Conservation (phyloP, 441 rosid species). For the Flueggea neowawraea region DNA sequence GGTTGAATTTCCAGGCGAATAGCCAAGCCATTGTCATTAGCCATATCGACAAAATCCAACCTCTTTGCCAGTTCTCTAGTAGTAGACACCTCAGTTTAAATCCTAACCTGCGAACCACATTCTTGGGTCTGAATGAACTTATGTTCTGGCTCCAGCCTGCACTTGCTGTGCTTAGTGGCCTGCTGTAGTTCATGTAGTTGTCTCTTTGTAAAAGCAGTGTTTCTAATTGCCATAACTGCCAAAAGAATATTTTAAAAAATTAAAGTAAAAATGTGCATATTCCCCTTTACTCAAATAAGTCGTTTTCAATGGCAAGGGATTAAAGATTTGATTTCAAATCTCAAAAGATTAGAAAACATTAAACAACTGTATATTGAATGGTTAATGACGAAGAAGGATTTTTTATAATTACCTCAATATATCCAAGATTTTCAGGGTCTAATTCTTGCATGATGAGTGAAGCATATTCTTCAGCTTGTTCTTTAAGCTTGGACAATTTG, state of each 20-base stretch:
- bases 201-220: slow-evolving; percentile 86
- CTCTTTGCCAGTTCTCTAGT: slow-evolving; percentile 84
- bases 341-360: no score
- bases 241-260: background rate
- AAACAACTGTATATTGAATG: no score
- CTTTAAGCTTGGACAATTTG: slow-evolving; percentile 85
- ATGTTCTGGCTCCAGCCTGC: slow-evolving; percentile 57
- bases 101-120: slow-evolving; percentile 29
- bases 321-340: no score
- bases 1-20: slow-evolving; percentile 84
- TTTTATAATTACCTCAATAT: slow-evolving; percentile 70
- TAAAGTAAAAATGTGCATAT: no score
- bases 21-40: slow-evolving; percentile 51
- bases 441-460: slow-evolving; percentile 97
- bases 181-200: slow-evolving; percentile 84
- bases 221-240: slow-evolving; percentile 97
- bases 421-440: slow-evolving; percentile 93
- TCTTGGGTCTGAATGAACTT: slow-evolving; percentile 38
- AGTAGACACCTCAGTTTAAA: slow-evolving; percentile 41
- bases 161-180: slow-evolving; percentile 80
- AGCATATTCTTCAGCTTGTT: slow-evolving; percentile 94
- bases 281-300: no score
- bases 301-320: no score
- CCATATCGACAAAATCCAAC: slow-evolving; percentile 79
- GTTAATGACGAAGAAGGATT: background rate